phyloP scores from a whole-genome alignment of 805 yeast genomes.

The Suhomyces emberorum region DNA sequence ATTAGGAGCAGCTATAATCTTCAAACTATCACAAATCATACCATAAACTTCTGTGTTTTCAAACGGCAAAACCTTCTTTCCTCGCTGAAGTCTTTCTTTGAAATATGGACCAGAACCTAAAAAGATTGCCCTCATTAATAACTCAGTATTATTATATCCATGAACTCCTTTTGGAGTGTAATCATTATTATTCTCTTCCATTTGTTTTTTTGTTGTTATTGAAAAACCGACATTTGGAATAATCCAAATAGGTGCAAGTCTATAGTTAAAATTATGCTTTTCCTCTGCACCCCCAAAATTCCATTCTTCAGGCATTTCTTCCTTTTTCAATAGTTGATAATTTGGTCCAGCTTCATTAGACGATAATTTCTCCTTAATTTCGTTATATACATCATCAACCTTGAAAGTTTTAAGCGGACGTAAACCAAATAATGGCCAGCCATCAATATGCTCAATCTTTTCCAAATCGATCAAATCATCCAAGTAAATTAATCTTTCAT shows the following conservation, averaged over 20 bases:
- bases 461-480: constrained; percentile 64
- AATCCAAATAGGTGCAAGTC: constrained; percentile 85
- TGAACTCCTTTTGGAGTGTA: constrained; percentile 75
- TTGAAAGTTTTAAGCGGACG: constrained; percentile 48
- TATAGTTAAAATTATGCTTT: constrained; percentile 44
- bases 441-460: constrained; percentile 62
- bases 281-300: constrained; percentile 46
- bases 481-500: constrained; percentile 61
- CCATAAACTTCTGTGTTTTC: constrained; percentile 71
- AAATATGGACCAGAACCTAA: constrained; percentile 82
- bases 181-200: constrained; percentile 45
- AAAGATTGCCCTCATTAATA: constrained; percentile 81
- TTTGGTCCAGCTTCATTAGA: constrained; percentile 20
- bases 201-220: constrained; percentile 57
- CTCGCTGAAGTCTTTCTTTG: constrained; percentile 27
- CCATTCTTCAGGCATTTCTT: constrained; percentile 53
- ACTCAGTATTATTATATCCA: constrained; percentile 77
- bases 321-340: constrained; percentile 49
- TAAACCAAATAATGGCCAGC: constrained; percentile 84
- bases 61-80: constrained; percentile 55
- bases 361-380: constrained; percentile 34
- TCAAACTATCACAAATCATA: constrained; percentile 64
- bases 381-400: constrained; percentile 45
- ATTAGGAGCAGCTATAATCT: constrained; percentile 49
- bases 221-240: constrained; percentile 82